Evolutionary conservation across 2,329 filamentous ascomycete species (phyloP).

Genomic region (Xylariomycetidae sp.): DNA sequence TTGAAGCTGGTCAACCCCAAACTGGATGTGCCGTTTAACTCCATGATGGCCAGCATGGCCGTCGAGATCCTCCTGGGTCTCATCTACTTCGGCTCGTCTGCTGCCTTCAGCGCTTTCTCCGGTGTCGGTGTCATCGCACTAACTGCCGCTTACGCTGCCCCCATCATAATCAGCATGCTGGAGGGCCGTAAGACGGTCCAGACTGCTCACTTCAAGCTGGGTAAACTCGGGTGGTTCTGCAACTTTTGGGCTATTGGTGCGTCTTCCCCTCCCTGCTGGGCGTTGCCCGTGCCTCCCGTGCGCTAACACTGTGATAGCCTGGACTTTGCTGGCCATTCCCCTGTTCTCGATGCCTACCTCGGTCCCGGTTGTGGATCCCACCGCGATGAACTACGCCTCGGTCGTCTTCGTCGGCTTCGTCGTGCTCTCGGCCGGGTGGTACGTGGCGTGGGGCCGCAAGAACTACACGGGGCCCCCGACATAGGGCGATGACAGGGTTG

Average conservation of each 20-base stretch:
- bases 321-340: slow-evolving; percentile 63
- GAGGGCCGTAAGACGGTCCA: slow-evolving; percentile 54
- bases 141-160: slow-evolving; percentile 62
- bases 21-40: slow-evolving; percentile 61
- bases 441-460: slow-evolving; percentile 62
- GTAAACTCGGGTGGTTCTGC: slow-evolving; percentile 51
- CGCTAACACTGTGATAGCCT: slow-evolving; percentile 39
- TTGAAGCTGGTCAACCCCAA: slow-evolving; percentile 58
- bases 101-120: slow-evolving; percentile 68
- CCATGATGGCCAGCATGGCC: slow-evolving; percentile 65
- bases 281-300: slow-evolving; percentile 4
- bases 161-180: slow-evolving; percentile 58
- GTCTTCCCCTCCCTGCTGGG: slow-evolving; percentile 20
- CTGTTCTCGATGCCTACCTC: slow-evolving; percentile 68
- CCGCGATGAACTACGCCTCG: slow-evolving; percentile 66
- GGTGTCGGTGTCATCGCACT: slow-evolving; percentile 64
- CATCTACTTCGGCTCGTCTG: slow-evolving; percentile 63
- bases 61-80: slow-evolving; percentile 58
- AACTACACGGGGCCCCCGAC: slow-evolving; percentile 61
- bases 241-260: slow-evolving; percentile 61
- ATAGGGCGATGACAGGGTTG: slow-evolving; percentile 6
- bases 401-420: slow-evolving; percentile 67
- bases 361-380: slow-evolving; percentile 49
- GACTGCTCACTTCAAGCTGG: slow-evolving; percentile 54
- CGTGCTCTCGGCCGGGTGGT: slow-evolving; percentile 57